These are phyloP conservation scores for Rhynchospora tenuis DNA, from an alignment of 176 grass and related monocot species.

Conservation along the genomic window DNA sequence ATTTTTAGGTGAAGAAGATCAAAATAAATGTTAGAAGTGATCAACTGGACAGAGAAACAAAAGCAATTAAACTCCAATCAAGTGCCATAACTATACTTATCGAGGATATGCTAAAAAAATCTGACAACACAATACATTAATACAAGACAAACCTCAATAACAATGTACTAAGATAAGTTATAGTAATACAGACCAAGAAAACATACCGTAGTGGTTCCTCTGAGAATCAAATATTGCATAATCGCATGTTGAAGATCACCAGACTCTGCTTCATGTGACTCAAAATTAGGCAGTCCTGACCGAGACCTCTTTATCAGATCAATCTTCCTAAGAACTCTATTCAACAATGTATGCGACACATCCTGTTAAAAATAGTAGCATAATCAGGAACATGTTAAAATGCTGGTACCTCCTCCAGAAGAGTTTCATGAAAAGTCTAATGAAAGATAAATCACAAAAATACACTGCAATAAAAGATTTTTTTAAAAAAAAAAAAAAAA, in stretches of 20 bases:
- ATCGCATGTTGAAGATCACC: conserved; percentile 61
- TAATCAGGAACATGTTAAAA: conserved; percentile 10
- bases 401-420: conserved; percentile 9
- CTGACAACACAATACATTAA: background rate
- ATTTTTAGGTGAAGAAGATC: background rate
- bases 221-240: conserved; percentile 64
- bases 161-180: background rate
- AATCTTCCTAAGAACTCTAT: conserved; percentile 85
- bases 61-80: background rate
- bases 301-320: conserved; percentile 85
- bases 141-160: background rate
- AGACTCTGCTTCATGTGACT: conserved; percentile 65
- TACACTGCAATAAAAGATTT: no score
- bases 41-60: background rate
- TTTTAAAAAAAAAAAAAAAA: no score
- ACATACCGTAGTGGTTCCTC: conserved; percentile 84
- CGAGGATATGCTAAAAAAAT: background rate
- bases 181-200: background rate
- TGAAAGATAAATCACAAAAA: background rate
- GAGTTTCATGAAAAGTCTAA: background rate
- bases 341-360: conserved; percentile 59
- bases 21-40: background rate
- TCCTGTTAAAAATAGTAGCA: conserved; percentile 51
- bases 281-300: conserved; percentile 79
- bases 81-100: background rate